Evolutionary conservation across 352 stramenopile genomes (phyloP), one percentile per base, ranked within the genome.

Genomic region (Thalassiosira exigua): DNA sequence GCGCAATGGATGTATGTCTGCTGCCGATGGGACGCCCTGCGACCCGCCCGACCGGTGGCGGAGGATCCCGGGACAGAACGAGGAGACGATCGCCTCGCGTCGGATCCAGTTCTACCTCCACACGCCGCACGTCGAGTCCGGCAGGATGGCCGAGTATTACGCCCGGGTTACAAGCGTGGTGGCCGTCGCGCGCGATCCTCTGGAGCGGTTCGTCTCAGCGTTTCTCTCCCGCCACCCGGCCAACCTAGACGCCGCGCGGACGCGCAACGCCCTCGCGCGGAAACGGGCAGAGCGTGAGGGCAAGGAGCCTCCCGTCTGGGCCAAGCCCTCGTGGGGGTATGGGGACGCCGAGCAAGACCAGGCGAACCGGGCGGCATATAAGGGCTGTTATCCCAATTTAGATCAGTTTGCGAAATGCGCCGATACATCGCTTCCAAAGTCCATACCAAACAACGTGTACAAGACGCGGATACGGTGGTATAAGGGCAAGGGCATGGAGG

Each of bases 311-410:
- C 54, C 66, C 4, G 44, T 67, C 50, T 75, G 66, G 66, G 53
- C 53, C 0, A 68, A 75, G 24, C 3, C 2, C 22, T 21, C 66
- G 14, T 68, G 12, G 21, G 52, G 66, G 9, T 4, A 22, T 3
- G 39, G 42, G 19, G 53, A 52, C 24, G 0, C 2, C 1, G 24
- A 56, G 22, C 22, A 59, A 52, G 53, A 68, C 57, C 53, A 68
- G 42, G 17, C 32, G 24, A 29, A 51, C 42, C 32, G 65, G 32
- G 68, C 29, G 21, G 75, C 71, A 1, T 87, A 79, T 56, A 59
- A 2, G 4, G 66, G 53, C 17, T 90, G 83, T 42, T 90, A 86
- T 78, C 75, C 81, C 1, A 87, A 65, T 30, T 17, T 90, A 3
- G 75, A 90, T 24, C 44, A 62, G 0, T 86, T 87, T 76, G 68